phyloP scores from a whole-genome alignment of 2,329 filamentous ascomycete species.

The Balansia obtecta region DNA sequence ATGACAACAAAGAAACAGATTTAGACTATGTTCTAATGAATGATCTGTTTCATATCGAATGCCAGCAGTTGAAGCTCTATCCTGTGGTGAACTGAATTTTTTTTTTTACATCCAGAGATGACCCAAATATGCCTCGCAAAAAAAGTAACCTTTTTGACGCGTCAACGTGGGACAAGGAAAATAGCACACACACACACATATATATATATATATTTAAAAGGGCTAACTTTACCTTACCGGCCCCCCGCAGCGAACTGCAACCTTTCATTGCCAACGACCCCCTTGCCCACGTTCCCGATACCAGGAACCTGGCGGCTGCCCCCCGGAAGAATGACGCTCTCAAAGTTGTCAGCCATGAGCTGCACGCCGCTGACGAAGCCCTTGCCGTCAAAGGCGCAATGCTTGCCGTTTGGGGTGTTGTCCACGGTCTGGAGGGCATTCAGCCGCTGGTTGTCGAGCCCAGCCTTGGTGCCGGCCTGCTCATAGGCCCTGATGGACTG shows the following conservation, averaged over 20 bases:
- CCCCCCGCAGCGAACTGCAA: slow-evolving; percentile 1
- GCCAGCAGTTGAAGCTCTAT: no score
- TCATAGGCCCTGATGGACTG: slow-evolving; percentile 38
- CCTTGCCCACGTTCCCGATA: slow-evolving; percentile 34
- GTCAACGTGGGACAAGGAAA: no score
- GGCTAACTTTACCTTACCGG: neutral
- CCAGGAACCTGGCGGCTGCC: slow-evolving; percentile 36
- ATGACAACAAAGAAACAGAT: no score
- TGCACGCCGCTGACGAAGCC: slow-evolving; percentile 44
- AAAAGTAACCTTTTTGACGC: no score
- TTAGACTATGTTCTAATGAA: no score
- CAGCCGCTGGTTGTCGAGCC: slow-evolving; percentile 30
- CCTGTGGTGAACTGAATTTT: no score
- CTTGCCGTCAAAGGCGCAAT: slow-evolving; percentile 45
- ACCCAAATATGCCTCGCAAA: no score
- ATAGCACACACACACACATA: no score
- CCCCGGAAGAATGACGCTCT: slow-evolving; percentile 36
- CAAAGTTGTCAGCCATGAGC: slow-evolving; percentile 40
- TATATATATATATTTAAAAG: no score
- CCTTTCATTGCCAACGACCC: slow-evolving; percentile 12
- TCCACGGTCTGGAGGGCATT: slow-evolving; percentile 43
- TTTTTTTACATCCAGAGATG: no score
- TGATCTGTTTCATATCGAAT: no score
- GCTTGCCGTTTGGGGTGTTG: slow-evolving; percentile 40
- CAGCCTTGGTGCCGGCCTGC: slow-evolving; percentile 29